A percentile compares a stretch with the other conserved stretches of the same genome.
These are phyloP conservation scores for Leptomonas seymouri DNA, from an alignment of 208 protist genomes.

Conservation along the genomic window DNA sequence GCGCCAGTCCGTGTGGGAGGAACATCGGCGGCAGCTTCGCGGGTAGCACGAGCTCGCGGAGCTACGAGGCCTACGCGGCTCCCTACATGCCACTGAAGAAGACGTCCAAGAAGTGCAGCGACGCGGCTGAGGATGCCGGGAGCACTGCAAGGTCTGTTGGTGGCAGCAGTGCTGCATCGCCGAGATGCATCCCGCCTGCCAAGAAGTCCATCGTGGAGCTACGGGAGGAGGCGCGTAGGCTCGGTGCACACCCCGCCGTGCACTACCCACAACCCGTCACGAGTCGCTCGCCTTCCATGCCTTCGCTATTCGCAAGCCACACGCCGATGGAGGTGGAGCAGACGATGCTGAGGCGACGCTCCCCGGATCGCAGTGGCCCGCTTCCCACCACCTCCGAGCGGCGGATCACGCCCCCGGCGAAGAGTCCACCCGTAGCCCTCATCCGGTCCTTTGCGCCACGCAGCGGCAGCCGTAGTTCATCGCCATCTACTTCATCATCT, in stretches of 20 bases:
- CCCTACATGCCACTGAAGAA: constrained; percentile 56
- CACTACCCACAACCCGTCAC: constrained; percentile 18
- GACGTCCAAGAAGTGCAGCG: not conserved
- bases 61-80: constrained; percentile 52
- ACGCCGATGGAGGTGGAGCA: constrained; percentile 2
- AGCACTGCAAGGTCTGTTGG: not conserved
- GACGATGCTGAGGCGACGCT: constrained; percentile 4
- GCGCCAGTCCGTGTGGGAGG: not conserved
- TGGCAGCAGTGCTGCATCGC: no score
- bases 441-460: not conserved
- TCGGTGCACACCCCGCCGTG: constrained; percentile 47
- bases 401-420: not conserved
- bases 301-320: constrained; percentile 10
- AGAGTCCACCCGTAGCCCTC: not conserved
- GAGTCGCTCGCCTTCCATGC: constrained; percentile 20
- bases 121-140: not conserved
- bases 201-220: constrained; percentile 35
- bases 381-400: not conserved
- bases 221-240: constrained; percentile 45
- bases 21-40: not conserved
- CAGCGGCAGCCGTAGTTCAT: not conserved
- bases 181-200: not conserved
- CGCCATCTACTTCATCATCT: not conserved
- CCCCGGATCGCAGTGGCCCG: not conserved
- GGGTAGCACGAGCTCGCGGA: constrained; percentile 25